Percentiles rank a stretch among this genome's conserved stretches.
These are phyloP conservation scores for Phanerodontia chrysosporium DNA, from an alignment of 768 basidiomycete genomes.

Conservation along the genomic window DNA sequence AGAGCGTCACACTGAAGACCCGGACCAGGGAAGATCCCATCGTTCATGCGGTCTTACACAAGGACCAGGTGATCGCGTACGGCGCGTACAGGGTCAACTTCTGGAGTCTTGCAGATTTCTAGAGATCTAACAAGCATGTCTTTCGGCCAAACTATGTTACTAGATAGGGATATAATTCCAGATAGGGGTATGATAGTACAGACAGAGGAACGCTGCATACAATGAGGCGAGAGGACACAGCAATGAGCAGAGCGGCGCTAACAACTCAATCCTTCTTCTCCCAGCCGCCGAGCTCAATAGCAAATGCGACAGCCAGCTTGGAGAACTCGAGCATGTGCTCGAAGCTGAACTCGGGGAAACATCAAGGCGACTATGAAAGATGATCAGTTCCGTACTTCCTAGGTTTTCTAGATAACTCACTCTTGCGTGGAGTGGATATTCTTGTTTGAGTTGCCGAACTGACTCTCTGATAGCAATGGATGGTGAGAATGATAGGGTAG, in stretches of 20 bases:
- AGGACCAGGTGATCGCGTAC: conserved; percentile 36
- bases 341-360: conserved; percentile 89
- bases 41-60: conserved; percentile 10
- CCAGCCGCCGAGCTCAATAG: conserved; percentile 48
- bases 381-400: conserved; percentile 10
- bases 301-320: conserved; percentile 49
- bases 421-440: conserved; percentile 81
- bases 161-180: background rate
- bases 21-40: conserved; percentile 9
- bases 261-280: conserved; percentile 21
- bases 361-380: conserved; percentile 63
- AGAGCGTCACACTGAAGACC: background rate
- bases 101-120: conserved; percentile 14
- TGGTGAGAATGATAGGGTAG: conserved; percentile 1
- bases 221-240: background rate
- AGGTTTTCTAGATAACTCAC: conserved; percentile 43
- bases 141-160: background rate
- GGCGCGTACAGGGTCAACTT: conserved; percentile 37
- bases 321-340: conserved; percentile 75
- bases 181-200: background rate
- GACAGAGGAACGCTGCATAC: background rate
- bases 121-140: background rate
- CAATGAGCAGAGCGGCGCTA: background rate
- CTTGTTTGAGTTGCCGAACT: conserved; percentile 74
- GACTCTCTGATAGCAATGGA: conserved; percentile 42